phyloP scores from a whole-genome alignment of 306 rosid genomes.

The Senna tora region DNA sequence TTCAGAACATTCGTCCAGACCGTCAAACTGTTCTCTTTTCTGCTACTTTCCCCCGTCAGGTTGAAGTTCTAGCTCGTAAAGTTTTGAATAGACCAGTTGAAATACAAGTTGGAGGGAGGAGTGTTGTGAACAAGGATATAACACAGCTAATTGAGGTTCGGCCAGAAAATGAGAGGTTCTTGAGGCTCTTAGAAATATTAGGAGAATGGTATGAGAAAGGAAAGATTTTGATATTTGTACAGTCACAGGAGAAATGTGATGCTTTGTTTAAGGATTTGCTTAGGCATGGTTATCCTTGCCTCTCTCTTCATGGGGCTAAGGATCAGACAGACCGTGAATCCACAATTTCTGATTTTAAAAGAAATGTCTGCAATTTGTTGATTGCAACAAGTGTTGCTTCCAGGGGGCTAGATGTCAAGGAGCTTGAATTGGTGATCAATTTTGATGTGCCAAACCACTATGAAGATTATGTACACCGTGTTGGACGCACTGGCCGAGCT shows the following conservation, averaged over 20 bases:
- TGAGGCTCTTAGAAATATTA: constrained; percentile 78
- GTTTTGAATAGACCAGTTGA: constrained; percentile 86
- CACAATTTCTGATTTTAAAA: constrained; percentile 85
- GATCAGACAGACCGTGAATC: constrained; percentile 96
- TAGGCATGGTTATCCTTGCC: constrained; percentile 91
- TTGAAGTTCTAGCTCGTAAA: constrained; percentile 86
- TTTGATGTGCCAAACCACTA: constrained; percentile 93
- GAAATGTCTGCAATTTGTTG: constrained; percentile 83
- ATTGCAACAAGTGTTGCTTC: constrained; percentile 92
- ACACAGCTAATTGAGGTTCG: constrained; percentile 83
- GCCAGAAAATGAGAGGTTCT: constrained; percentile 79
- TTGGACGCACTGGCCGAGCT: constrained; percentile 98
- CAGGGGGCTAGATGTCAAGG: constrained; percentile 93
- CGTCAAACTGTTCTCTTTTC: constrained; percentile 93
- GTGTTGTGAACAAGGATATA: constrained; percentile 94
- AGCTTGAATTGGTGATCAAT: constrained; percentile 90
- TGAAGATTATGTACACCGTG: constrained; percentile 96
- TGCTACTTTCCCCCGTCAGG: constrained; percentile 94
- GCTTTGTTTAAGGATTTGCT: constrained; percentile 81
- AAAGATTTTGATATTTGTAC: constrained; percentile 87
- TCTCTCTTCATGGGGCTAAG: constrained; percentile 90
- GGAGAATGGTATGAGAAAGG: constrained; percentile 98
- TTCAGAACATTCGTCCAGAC: constrained; percentile 84
- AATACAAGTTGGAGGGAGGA: constrained; percentile 94
- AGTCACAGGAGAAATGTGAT: constrained; percentile 92